phyloP scores from a whole-genome alignment of 1,139 yeast species.

The Taphrina deformans region DNA sequence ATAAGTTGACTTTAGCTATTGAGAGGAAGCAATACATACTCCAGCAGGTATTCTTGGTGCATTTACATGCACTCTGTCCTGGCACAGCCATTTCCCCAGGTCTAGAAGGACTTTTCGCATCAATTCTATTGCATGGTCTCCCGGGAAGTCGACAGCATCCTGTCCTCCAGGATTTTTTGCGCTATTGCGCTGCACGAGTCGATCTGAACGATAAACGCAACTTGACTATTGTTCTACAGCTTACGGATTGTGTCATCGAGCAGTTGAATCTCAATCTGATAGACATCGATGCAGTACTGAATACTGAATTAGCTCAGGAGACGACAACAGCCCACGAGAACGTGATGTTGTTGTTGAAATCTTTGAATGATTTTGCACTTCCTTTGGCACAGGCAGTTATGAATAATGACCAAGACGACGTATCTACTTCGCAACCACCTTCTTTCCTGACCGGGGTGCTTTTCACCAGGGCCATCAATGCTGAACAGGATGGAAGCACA shows the following conservation, averaged over 20 bases:
- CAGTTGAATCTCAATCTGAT: slow-evolving; percentile 6
- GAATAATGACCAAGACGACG: not conserved
- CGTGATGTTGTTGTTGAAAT: not conserved
- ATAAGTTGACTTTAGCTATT: not conserved
- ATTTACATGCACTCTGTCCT: not conserved
- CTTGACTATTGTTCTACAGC: not conserved
- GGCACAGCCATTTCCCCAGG: not conserved
- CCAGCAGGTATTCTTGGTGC: not conserved
- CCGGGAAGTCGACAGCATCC: slow-evolving; percentile 13
- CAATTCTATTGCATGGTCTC: not conserved
- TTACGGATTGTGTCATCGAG: slow-evolving; percentile 5
- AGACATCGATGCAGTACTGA: slow-evolving; percentile 6
- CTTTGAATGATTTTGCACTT: not conserved
- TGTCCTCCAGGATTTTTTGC: slow-evolving; percentile 1
- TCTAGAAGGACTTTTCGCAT: not conserved
- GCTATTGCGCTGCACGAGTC: not conserved
- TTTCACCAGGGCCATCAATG: not conserved
- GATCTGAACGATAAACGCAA: slow-evolving; percentile 4
- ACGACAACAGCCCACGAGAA: slow-evolving; percentile 8
- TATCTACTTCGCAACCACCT: not conserved
- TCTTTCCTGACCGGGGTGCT: not conserved
- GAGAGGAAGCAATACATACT: not conserved
- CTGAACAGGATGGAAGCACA: not conserved
- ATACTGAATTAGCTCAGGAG: not conserved
- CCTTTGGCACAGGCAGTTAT: not conserved